Conservation (phyloP, 2,329 filamentous ascomycete species). For the Alternaria tenuissima region DNA sequence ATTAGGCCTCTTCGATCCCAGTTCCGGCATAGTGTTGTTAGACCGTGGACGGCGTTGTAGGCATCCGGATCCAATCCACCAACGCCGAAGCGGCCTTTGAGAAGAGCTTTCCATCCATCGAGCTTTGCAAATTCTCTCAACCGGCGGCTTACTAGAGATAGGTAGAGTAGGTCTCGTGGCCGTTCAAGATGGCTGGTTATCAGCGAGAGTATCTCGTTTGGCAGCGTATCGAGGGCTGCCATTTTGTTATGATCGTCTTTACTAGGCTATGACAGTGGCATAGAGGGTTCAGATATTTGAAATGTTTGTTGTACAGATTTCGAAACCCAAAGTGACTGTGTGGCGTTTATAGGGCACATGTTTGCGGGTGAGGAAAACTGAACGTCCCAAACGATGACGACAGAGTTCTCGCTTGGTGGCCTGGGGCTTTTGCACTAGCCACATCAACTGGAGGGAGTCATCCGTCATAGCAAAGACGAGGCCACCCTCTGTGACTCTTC, state of each 20-base stretch:
- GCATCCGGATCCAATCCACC: conserved; percentile 37
- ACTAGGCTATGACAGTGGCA: neutral
- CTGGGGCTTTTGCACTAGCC: conserved; percentile 13
- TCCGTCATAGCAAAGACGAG: neutral
- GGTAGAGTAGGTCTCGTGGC: conserved; percentile 35
- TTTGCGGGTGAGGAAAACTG: conserved; percentile 13
- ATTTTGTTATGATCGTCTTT: conserved; percentile 13
- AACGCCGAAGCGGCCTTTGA: conserved; percentile 42
- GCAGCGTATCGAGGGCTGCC: conserved; percentile 37
- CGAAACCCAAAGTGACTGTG: neutral
- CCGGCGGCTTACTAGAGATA: conserved; percentile 35
- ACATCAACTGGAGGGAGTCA: neutral
- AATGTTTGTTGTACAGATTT: neutral
- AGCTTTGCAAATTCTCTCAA: conserved; percentile 37
- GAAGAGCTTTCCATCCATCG: conserved; percentile 47
- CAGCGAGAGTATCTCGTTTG: conserved; percentile 46
- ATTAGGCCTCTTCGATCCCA: conserved; percentile 65
- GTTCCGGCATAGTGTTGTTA: conserved; percentile 65
- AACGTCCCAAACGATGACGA: conserved; percentile 32
- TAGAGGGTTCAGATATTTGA: neutral
- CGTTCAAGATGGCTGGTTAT: conserved; percentile 41
- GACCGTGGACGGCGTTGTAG: conserved; percentile 57
- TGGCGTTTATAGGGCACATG: conserved; percentile 10
- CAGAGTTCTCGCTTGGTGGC: conserved; percentile 19
- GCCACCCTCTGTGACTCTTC: conserved; percentile 5